phyloP scores from a whole-genome alignment of 768 basidiomycete species.

The Trametes cinnabarina region DNA sequence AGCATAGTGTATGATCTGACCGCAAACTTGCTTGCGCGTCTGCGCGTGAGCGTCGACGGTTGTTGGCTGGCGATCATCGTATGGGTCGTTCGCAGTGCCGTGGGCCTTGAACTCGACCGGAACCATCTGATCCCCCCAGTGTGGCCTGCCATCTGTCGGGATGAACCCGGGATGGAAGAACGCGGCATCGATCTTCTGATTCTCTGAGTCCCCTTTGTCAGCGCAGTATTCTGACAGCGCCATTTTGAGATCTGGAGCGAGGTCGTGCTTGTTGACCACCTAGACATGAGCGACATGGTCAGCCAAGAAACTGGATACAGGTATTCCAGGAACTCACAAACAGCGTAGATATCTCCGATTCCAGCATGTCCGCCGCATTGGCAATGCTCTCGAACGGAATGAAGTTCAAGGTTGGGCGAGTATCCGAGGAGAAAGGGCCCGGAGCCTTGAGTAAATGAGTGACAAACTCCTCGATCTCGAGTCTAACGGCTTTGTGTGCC shows the following conservation, averaged over 20 bases:
- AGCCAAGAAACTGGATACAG: neutral
- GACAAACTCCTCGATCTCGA: neutral
- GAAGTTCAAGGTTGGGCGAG: neutral
- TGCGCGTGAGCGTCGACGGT: neutral
- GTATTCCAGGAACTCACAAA: neutral
- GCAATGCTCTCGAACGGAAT: neutral
- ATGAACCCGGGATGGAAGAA: neutral
- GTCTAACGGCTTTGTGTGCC: neutral
- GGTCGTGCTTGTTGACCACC: neutral
- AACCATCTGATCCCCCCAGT: slow-evolving; percentile 13
- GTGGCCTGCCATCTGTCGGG: slow-evolving; percentile 1
- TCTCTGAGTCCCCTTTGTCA: neutral
- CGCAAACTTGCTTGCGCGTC: neutral
- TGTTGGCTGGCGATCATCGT: neutral
- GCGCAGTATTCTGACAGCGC: neutral
- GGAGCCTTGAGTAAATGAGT: neutral
- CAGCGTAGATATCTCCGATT: neutral
- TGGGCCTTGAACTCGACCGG: slow-evolving; percentile 5
- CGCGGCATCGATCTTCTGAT: slow-evolving; percentile 8
- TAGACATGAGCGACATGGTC: neutral
- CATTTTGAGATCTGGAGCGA: neutral
- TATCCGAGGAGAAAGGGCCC: neutral
- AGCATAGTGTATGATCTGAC: slow-evolving; percentile 1
- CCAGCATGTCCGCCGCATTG: neutral
- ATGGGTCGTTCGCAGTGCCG: neutral